Conservation (phyloP, 768 basidiomycete genomes). For the Amanita polypyramis region DNA sequence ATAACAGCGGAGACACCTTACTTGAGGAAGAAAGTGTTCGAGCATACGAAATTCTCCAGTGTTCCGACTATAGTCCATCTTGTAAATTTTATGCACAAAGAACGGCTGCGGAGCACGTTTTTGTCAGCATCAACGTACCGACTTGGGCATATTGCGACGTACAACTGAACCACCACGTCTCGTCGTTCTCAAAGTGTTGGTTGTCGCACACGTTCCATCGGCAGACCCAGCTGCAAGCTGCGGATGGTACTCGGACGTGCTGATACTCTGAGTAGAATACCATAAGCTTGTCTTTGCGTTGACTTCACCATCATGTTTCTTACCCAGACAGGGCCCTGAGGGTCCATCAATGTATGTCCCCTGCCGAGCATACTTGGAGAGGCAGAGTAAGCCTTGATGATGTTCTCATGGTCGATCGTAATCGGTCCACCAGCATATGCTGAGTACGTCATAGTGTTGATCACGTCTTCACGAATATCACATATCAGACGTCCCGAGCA, state of each 20-base stretch:
- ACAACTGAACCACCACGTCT: conserved; percentile 66
- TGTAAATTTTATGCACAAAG: conserved; percentile 70
- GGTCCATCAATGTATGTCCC: conserved; percentile 63
- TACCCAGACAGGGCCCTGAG: conserved; percentile 80
- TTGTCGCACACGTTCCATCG: conserved; percentile 74
- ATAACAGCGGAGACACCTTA: conserved; percentile 12
- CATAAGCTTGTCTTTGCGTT: not conserved
- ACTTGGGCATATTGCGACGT: conserved; percentile 24
- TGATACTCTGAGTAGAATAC: conserved; percentile 40
- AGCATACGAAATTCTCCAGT: conserved; percentile 75
- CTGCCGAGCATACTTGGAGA: conserved; percentile 66
- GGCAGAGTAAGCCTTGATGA: conserved; percentile 63
- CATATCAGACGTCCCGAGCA: not conserved
- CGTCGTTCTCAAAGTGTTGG: conserved; percentile 58
- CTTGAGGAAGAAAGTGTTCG: conserved; percentile 78
- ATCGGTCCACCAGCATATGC: conserved; percentile 59
- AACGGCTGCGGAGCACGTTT: conserved; percentile 46
- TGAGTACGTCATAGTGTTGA: conserved; percentile 58
- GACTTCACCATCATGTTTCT: conserved; percentile 13
- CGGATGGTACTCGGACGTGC: conserved; percentile 78
- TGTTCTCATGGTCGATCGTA: conserved; percentile 78
- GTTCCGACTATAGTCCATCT: conserved; percentile 77
- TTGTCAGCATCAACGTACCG: too few species aligned
- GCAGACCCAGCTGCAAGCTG: conserved; percentile 75
- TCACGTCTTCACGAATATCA: conserved; percentile 65